These are phyloP conservation scores for Lactifluus pinguis DNA, from an alignment of 768 basidiomycete genomes.

Conservation along the genomic window DNA sequence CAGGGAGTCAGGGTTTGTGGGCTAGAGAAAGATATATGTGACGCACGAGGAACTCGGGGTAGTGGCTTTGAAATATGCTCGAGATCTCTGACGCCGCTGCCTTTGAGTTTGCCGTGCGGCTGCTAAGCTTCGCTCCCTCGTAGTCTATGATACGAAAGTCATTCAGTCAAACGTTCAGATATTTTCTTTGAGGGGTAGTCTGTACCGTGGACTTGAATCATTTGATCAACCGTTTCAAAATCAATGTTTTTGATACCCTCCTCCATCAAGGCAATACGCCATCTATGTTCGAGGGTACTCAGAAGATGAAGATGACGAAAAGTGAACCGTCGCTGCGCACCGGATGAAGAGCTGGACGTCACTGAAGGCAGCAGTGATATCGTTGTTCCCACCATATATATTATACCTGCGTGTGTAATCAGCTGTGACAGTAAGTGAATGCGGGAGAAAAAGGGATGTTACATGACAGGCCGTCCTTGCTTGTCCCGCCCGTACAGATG, in stretches of 20 bases:
- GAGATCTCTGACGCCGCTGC: constrained; percentile 66
- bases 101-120: constrained; percentile 67
- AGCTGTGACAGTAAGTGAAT: background rate
- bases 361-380: constrained; percentile 63
- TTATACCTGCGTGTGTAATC: constrained; percentile 47
- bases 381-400: constrained; percentile 61
- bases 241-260: constrained; percentile 51
- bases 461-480: constrained; percentile 61
- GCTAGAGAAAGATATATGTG: background rate
- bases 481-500: constrained; percentile 64
- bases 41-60: constrained; percentile 68
- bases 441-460: constrained; percentile 23
- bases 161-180: background rate
- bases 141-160: constrained; percentile 43
- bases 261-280: constrained; percentile 78
- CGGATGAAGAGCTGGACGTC: constrained; percentile 70
- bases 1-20: background rate
- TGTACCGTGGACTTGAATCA: constrained; percentile 20
- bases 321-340: constrained; percentile 28
- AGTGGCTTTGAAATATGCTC: constrained; percentile 65
- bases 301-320: background rate
- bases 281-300: constrained; percentile 32
- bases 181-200: background rate
- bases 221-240: constrained; percentile 49
- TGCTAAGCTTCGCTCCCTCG: constrained; percentile 56